Percentiles rank a stretch among this genome's conserved stretches.
Conservation (phyloP, 495 filamentous ascomycete species). For the Trypethelium eluteriae region DNA sequence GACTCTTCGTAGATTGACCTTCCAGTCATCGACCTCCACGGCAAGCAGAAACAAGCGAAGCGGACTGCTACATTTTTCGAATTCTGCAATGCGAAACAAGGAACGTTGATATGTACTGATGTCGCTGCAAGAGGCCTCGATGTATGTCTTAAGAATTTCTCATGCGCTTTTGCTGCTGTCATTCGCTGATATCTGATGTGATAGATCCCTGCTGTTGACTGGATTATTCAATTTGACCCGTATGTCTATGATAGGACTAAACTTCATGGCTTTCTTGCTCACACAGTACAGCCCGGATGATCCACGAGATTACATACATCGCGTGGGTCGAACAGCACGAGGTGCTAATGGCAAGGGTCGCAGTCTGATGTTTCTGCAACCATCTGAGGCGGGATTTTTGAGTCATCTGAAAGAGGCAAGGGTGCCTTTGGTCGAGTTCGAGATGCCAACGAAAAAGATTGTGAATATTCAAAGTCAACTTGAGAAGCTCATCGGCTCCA, state of each 20-base stretch:
- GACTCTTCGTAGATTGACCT: constrained; percentile 59
- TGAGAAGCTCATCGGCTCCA: constrained; percentile 84
- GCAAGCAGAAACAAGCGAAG: constrained; percentile 96
- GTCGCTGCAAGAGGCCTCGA: constrained; percentile 91
- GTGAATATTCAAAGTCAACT: constrained; percentile 87
- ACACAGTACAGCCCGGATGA: constrained; percentile 55
- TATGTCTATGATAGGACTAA: constrained; percentile 50
- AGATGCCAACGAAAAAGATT: constrained; percentile 87
- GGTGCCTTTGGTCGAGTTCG: constrained; percentile 91
- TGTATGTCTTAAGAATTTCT: constrained; percentile 18
- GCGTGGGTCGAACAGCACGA: constrained; percentile 89
- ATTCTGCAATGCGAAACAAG: constrained; percentile 87
- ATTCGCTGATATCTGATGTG: constrained; percentile 10
- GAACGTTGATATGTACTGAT: constrained; percentile 90
- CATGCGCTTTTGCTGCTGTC: constrained; percentile 13
- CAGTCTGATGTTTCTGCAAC: constrained; percentile 85
- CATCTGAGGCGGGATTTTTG: constrained; percentile 85
- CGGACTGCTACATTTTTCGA: constrained; percentile 97
- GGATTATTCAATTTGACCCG: constrained; percentile 93
- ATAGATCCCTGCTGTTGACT: constrained; percentile 83
- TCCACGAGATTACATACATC: constrained; percentile 89
- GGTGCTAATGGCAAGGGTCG: constrained; percentile 75
- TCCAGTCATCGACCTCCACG: constrained; percentile 77
- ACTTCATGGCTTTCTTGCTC: background rate
- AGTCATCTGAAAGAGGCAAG: constrained; percentile 84